Conservation (phyloP, 192 early-diverging fungal species). For the Backusella luteola region DNA sequence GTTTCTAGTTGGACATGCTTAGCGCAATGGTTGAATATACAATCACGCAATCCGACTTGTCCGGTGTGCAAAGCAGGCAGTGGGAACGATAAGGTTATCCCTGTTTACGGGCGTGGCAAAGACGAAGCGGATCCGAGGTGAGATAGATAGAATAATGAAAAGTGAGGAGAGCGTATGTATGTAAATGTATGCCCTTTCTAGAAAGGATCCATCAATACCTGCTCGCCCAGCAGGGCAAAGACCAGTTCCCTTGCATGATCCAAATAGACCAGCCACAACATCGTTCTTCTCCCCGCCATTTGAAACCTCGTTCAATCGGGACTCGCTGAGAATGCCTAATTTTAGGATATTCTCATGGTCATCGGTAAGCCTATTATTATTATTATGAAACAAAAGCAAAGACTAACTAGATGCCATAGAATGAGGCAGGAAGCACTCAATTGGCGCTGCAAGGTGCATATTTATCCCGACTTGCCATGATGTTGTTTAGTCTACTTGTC, state of each 20-base stretch:
- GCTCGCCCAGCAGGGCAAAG: constrained; percentile 76
- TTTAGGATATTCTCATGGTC: constrained; percentile 52
- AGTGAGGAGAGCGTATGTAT: not conserved
- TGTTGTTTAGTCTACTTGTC: constrained; percentile 7
- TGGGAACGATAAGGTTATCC: constrained; percentile 79
- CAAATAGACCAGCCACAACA: constrained; percentile 39
- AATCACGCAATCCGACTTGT: constrained; percentile 67
- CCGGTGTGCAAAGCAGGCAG: constrained; percentile 85
- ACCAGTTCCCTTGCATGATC: constrained; percentile 62
- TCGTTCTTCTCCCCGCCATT: constrained; percentile 34
- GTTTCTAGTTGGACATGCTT: constrained; percentile 60
- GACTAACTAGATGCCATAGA: not conserved
- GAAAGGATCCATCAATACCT: constrained; percentile 49
- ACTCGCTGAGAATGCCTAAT: constrained; percentile 70
- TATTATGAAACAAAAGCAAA: not conserved
- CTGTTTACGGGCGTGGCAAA: constrained; percentile 76
- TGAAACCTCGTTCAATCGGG: constrained; percentile 26
- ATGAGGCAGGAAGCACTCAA: not conserved
- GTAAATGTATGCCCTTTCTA: not conserved
- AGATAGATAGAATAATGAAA: not conserved
- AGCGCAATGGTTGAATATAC: constrained; percentile 71
- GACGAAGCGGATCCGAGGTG: constrained; percentile 74
- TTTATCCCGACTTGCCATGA: not conserved
- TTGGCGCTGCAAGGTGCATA: not conserved
- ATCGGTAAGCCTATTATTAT: constrained; percentile 32